phyloP scores from a whole-genome alignment of 106 monocot species.

The Allium sativum region DNA sequence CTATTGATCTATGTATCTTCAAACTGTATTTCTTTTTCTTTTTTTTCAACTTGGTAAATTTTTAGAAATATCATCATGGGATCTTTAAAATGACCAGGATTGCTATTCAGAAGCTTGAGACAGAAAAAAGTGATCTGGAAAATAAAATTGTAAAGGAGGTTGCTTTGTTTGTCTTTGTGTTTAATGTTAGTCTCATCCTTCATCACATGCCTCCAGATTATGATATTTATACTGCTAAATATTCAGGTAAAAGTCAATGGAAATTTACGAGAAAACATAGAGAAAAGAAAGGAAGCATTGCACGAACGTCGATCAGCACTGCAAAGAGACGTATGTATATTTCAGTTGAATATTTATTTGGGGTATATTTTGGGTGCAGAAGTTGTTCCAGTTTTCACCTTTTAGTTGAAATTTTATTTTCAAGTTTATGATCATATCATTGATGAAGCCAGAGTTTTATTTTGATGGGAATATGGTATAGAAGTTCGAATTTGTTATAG shows the following conservation, averaged over 20 bases:
- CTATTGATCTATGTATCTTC: neutral
- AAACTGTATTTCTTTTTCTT: neutral
- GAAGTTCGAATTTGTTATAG: neutral
- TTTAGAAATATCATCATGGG: neutral
- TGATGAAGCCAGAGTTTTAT: neutral
- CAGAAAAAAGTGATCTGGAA: constrained; percentile 59
- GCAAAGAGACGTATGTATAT: constrained; percentile 64
- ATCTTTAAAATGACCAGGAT: constrained; percentile 19
- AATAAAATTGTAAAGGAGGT: constrained; percentile 76
- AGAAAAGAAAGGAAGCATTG: constrained; percentile 48
- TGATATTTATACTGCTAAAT: constrained; percentile 10
- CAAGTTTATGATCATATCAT: neutral
- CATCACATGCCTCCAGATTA: neutral
- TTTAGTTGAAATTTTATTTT: neutral
- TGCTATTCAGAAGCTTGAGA: constrained; percentile 68
- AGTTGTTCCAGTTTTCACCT: too few relatives aligned
- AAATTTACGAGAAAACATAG: constrained; percentile 47
- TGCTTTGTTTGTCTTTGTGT: neutral
- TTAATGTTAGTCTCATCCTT: neutral
- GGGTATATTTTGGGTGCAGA: too few relatives aligned
- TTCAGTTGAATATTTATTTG: too few relatives aligned
- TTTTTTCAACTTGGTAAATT: neutral
- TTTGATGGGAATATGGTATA: neutral
- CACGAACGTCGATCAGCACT: constrained; percentile 51
- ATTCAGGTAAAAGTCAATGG: constrained; percentile 66